Percentiles rank a stretch among this genome's conserved stretches.
Evolutionary conservation across 306 rosid genomes (phyloP).

Genomic region (peach (Prunus persica)): Prunus_persica_NCBIv2 NC_034011.1:24764501-24765000

Average conservation of each 20-base stretch:
- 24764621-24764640: slow-evolving; percentile 93
- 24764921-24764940: slow-evolving; percentile 62
- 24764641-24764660: slow-evolving; percentile 85
- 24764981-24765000: slow-evolving; percentile 74
- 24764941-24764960: slow-evolving; percentile 56
- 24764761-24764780: slow-evolving; percentile 58
- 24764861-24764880: slow-evolving; percentile 37
- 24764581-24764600: slow-evolving; percentile 99
- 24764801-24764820: slow-evolving; percentile 56
- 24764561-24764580: slow-evolving; percentile 87
- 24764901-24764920: slow-evolving; percentile 43
- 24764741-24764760: slow-evolving; percentile 72
- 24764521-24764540: slow-evolving; percentile 65
- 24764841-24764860: slow-evolving; percentile 41
- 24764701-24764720: slow-evolving; percentile 90
- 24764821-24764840: slow-evolving; percentile 48
- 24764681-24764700: slow-evolving; percentile 82
- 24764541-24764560: slow-evolving; percentile 49
- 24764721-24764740: slow-evolving; percentile 90
- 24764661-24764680: slow-evolving; percentile 93
- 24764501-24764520: slow-evolving; percentile 41
- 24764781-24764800: slow-evolving; percentile 46
- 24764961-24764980: slow-evolving; percentile 55
- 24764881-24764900: slow-evolving; percentile 40
- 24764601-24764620: slow-evolving; percentile 98